These are phyloP conservation scores for Pythium dissimile DNA, from an alignment of 352 stramenopile genomes.

Conservation along the genomic window DNA sequence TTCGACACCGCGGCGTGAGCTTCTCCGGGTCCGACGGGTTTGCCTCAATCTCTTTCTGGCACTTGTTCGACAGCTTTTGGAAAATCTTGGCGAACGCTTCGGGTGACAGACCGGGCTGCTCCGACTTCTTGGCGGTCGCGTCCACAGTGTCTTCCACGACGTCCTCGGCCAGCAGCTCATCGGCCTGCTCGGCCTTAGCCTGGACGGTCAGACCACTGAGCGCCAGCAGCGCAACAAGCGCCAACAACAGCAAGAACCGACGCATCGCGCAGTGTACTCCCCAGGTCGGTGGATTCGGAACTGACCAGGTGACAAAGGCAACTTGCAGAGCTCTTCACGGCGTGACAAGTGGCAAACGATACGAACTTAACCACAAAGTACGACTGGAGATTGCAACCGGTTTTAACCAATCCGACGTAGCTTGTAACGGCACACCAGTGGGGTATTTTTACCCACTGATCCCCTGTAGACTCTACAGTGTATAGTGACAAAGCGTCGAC, in stretches of 20 bases:
- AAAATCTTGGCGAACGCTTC: constrained; percentile 70
- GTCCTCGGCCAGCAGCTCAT: constrained; percentile 39
- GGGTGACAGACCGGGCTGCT: constrained; percentile 43
- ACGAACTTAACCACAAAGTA: constrained; percentile 18
- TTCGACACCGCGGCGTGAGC: constrained; percentile 65
- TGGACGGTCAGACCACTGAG: constrained; percentile 35
- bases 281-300: background rate
- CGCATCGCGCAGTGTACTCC: constrained; percentile 36
- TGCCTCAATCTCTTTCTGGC: constrained; percentile 63
- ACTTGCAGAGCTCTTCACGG: constrained; percentile 2
- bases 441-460: constrained; percentile 21
- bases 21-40: constrained; percentile 59
- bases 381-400: background rate
- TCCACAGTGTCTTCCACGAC: constrained; percentile 52
- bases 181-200: constrained; percentile 29
- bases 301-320: background rate
- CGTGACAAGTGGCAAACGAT: constrained; percentile 15
- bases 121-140: constrained; percentile 11
- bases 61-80: constrained; percentile 70
- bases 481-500: too few relatives aligned
- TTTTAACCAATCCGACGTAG: constrained; percentile 10
- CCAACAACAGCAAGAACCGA: constrained; percentile 41
- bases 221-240: constrained; percentile 41
- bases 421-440: background rate
- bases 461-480: too few relatives aligned